These are phyloP conservation scores for Hymenoscyphus linearis DNA, from an alignment of 2,329 filamentous ascomycete genomes.

Conservation along the genomic window DNA sequence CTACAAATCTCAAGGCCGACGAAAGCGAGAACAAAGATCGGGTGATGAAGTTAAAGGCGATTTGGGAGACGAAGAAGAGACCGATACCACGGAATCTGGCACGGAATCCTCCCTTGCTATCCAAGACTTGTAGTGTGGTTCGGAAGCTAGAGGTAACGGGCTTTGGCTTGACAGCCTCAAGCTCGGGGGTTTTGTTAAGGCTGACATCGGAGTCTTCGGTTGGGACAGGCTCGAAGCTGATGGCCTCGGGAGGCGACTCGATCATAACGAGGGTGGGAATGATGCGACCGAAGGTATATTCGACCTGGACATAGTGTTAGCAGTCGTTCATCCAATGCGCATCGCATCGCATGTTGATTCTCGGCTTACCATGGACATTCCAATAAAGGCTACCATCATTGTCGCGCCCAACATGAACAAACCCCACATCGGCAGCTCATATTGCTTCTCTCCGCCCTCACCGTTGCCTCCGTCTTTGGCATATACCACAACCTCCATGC, in stretches of 20 bases:
- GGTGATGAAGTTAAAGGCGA: slow-evolving; percentile 31
- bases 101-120: slow-evolving; percentile 55
- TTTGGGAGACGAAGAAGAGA: slow-evolving; percentile 42
- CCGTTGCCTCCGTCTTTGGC: not conserved
- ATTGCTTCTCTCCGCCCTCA: not conserved
- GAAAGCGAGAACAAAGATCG: slow-evolving; percentile 40
- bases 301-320: slow-evolving; percentile 34
- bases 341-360: too few relatives aligned
- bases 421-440: slow-evolving; percentile 24
- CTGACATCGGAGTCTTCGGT: slow-evolving; percentile 31
- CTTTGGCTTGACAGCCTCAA: slow-evolving; percentile 43
- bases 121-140: slow-evolving; percentile 55
- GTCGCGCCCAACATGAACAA: slow-evolving; percentile 13
- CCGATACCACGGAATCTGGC: slow-evolving; percentile 65
- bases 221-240: slow-evolving; percentile 41
- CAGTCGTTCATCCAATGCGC: not conserved
- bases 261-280: slow-evolving; percentile 59
- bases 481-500: slow-evolving; percentile 3
- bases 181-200: slow-evolving; percentile 35
- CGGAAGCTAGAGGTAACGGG: slow-evolving; percentile 59
- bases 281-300: slow-evolving; percentile 56
- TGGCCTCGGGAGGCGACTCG: slow-evolving; percentile 48
- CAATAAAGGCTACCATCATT: slow-evolving; percentile 11
- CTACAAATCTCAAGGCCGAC: slow-evolving; percentile 39
- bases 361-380: slow-evolving; percentile 15